phyloP scores from a whole-genome alignment of 2,329 filamentous ascomycete species.

The Arthrobotrys sinensis region DNA sequence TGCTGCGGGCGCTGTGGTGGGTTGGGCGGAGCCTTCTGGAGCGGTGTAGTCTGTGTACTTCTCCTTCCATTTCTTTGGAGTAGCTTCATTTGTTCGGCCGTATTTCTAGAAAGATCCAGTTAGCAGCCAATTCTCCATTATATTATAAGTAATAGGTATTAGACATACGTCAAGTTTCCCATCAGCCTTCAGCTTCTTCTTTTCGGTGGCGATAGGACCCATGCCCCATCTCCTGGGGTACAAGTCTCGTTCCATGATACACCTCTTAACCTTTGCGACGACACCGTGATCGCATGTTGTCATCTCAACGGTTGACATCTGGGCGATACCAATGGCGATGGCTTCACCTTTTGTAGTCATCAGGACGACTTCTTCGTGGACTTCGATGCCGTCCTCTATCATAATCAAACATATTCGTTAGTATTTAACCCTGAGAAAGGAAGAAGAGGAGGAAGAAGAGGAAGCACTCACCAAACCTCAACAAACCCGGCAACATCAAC shows the following conservation, averaged over 20 bases:
- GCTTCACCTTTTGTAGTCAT: slow-evolving; percentile 99
- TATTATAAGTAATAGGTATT: background rate
- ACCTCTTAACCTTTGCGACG: slow-evolving; percentile 98
- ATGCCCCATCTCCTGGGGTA: slow-evolving; percentile 98
- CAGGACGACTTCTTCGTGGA: slow-evolving; percentile 94
- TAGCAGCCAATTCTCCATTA: slow-evolving; percentile 64
- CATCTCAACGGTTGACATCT: slow-evolving; percentile 98
- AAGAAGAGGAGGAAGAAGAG: background rate
- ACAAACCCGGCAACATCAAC: slow-evolving; percentile 96
- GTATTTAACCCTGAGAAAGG: slow-evolving; percentile 27
- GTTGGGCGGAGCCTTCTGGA: slow-evolving; percentile 69
- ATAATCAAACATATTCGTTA: slow-evolving; percentile 22
- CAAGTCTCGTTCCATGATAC: slow-evolving; percentile 99
- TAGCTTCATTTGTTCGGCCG: slow-evolving; percentile 90
- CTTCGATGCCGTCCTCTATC: slow-evolving; percentile 87
- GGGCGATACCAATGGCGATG: slow-evolving; percentile 93
- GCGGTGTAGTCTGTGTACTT: slow-evolving; percentile 92
- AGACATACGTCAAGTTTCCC: slow-evolving; percentile 87
- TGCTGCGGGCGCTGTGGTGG: slow-evolving; percentile 69
- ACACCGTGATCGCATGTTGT: slow-evolving; percentile 97
- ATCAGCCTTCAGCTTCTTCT: slow-evolving; percentile 99
- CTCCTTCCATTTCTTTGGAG: slow-evolving; percentile 90
- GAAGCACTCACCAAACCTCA: slow-evolving; percentile 82
- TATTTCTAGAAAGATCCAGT: slow-evolving; percentile 77
- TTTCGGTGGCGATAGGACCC: slow-evolving; percentile 91